Evolutionary conservation across 352 stramenopile species (phyloP).

Genomic region (Plasmopara halstedii): DNA sequence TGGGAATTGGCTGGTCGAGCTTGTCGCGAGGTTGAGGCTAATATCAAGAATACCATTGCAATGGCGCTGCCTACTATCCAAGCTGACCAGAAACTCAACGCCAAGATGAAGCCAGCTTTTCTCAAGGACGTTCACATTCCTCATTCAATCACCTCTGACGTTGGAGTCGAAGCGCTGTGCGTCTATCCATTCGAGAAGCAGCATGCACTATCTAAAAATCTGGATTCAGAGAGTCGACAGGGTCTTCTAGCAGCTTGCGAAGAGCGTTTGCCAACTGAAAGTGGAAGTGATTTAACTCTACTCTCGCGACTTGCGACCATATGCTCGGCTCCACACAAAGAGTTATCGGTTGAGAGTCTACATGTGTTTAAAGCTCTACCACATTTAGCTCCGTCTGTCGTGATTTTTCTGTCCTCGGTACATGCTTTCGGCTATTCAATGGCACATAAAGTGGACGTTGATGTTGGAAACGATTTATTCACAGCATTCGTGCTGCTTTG

Average conservation of each 20-base stretch:
- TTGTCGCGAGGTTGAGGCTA: constrained; percentile 13
- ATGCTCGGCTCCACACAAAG: neutral
- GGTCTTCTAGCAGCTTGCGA: constrained; percentile 6
- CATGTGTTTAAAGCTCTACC: constrained; percentile 54
- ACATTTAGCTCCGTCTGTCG: constrained; percentile 35
- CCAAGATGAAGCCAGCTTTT: constrained; percentile 16
- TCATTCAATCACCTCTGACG: constrained; percentile 6
- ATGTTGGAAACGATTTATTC: constrained; percentile 27
- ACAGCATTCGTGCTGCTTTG: constrained; percentile 19
- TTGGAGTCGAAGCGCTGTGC: constrained; percentile 16
- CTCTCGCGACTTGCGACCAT: constrained; percentile 2
- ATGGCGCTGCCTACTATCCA: constrained; percentile 22
- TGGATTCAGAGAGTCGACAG: constrained; percentile 4
- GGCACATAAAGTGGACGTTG: constrained; percentile 39
- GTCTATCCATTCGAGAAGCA: neutral
- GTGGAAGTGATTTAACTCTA: constrained; percentile 6
- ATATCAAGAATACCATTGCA: constrained; percentile 21
- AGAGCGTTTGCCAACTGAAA: neutral
- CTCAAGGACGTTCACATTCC: constrained; percentile 14
- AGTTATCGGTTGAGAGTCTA: constrained; percentile 29
- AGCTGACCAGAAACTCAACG: constrained; percentile 24
- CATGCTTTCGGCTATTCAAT: constrained; percentile 54
- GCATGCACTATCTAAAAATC: constrained; percentile 9
- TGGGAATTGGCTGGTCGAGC: constrained; percentile 37
- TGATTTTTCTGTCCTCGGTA: constrained; percentile 37